Base-by-base conservation (phyloP, 2,329 filamentous ascomycete genomes). In the Fusarium cyanostomum region DNA sequence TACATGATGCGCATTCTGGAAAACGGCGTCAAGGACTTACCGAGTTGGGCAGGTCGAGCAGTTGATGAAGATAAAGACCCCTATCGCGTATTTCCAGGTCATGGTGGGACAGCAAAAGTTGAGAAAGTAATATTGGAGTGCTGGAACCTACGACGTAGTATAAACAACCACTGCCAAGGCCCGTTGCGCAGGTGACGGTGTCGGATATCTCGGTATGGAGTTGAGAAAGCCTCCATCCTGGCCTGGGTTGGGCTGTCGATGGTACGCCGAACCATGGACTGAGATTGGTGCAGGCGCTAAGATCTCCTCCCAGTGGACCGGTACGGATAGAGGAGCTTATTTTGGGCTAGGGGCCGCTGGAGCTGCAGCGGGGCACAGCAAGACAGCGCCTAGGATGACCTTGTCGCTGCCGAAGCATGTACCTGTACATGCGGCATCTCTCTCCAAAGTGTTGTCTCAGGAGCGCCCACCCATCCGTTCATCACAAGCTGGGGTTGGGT, bases 1-100 rank as follows among this genome's bases (percentile, higher is more conserved):
- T 65, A 65, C 62, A 44, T 54, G 9, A 21, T 21, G 2, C 8
- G 8, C 10, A 21, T 30, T 12, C 13, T 21, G 43, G 31, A 41
- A 33, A 50, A 52, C 42, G 41, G 39, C 30, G 28, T 45, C 51
- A 50, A 59, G 42, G 31, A 27, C 62, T 66, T 65, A 42, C 62
- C 62, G 41, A 59, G 62, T 63, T 48, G 62, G 62, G 62, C 62
- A 64, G 62, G 62, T 62, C 43, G 35, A 56, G 26, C 15, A 52
- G 39, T 54, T 34, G 46, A 57, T 58, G 38, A 35, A 49, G 59
- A 15, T n/a, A 24, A 35, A 31, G 48, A 46, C 59, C 44, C 57
- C 52, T 62, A 59, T 59, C 52, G 50, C 15, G 33, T 38, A 33
- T 41, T 30, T 45, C 24, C 38, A 39, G 37, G 57, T 45, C 56